These are phyloP conservation scores for Pseudocohnilembus persalinus DNA, from an alignment of 169 alveolate genomes.

Conservation along the genomic window DNA sequence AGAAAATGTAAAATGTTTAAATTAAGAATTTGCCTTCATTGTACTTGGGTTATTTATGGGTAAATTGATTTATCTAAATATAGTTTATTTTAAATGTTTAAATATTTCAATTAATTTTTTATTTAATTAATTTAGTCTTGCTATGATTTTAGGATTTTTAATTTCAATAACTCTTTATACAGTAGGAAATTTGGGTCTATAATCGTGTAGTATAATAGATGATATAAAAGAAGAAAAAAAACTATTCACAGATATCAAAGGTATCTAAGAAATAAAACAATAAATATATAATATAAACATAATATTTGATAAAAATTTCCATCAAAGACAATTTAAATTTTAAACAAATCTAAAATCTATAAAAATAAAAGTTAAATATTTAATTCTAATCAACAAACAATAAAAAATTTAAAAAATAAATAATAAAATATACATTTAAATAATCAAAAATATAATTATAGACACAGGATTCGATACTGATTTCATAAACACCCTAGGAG, in stretches of 20 bases:
- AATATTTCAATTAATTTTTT: neutral
- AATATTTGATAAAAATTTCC: too few relatives aligned
- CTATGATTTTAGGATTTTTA: neutral
- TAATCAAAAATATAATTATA: too few relatives aligned
- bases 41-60: neutral
- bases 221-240: neutral
- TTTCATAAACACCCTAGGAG: too few relatives aligned
- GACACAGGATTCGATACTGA: too few relatives aligned
- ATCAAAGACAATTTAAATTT: too few relatives aligned
- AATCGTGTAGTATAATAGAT: neutral
- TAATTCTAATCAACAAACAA: too few relatives aligned
- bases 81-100: too few relatives aligned
- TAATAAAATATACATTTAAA: too few relatives aligned
- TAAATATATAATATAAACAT: too few relatives aligned
- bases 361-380: too few relatives aligned
- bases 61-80: neutral
- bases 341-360: too few relatives aligned
- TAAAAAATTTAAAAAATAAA: too few relatives aligned
- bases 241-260: neutral
- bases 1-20: neutral
- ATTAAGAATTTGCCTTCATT: neutral
- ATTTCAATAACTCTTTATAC: neutral
- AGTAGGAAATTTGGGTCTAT: neutral
- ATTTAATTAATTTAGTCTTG: neutral
- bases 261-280: neutral